Conservation (phyloP, 495 filamentous ascomycete genomes). For the Penicillium riverlandense region DNA sequence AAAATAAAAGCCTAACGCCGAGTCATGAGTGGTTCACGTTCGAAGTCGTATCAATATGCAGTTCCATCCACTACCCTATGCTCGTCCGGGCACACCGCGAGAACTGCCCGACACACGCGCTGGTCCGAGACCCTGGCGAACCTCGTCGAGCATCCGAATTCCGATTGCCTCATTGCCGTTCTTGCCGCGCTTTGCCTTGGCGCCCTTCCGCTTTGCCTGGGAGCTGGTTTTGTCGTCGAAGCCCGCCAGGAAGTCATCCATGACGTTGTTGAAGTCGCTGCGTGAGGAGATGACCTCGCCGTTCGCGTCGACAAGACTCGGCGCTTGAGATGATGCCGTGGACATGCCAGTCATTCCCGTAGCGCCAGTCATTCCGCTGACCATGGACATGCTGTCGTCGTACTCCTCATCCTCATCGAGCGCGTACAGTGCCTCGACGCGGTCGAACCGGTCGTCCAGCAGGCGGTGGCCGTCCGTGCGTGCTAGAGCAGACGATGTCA, state of each 20-base stretch:
- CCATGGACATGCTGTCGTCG: conserved; percentile 46
- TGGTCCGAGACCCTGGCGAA: conserved; percentile 72
- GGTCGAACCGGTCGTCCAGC: conserved; percentile 86
- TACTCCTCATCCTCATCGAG: conserved; percentile 62
- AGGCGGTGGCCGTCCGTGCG: conserved; percentile 84
- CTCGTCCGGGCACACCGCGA: conserved; percentile 23
- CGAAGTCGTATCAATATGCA: not conserved
- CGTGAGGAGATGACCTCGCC: conserved; percentile 44
- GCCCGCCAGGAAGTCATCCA: conserved; percentile 86
- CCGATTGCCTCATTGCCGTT: conserved; percentile 77
- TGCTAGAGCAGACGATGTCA: conserved; percentile 84
- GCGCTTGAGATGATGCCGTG: conserved; percentile 38
- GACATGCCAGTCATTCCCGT: conserved; percentile 40
- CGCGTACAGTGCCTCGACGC: conserved; percentile 77
- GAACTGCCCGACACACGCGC: conserved; percentile 35
- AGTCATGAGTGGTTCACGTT: conserved; percentile 10
- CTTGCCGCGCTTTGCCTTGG: conserved; percentile 59
- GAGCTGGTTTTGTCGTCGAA: conserved; percentile 56
- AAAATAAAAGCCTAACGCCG: conserved; percentile 18
- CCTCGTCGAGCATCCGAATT: conserved; percentile 83
- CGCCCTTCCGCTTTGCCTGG: conserved; percentile 56
- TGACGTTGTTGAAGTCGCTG: conserved; percentile 74
- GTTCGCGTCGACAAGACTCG: conserved; percentile 32
- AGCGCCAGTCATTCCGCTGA: conserved; percentile 44
- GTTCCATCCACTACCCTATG: conserved; percentile 21